Percentiles rank a stretch among this genome's conserved stretches.
These are phyloP conservation scores for Hypoxylon subgilvum DNA, from an alignment of 495 filamentous ascomycete genomes.

Conservation along the genomic window DNA sequence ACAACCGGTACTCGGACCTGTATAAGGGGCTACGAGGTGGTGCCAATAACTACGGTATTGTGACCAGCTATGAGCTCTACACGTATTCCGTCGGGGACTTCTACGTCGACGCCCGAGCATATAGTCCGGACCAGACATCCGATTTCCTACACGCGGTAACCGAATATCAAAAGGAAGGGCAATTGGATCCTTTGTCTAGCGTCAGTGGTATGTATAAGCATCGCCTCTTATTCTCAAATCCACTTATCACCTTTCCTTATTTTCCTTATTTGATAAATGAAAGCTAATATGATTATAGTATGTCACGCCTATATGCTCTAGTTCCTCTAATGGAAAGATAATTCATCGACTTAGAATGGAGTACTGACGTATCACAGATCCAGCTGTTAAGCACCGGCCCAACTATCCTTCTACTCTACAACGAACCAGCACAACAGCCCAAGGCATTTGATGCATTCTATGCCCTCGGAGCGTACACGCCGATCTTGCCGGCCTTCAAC, in stretches of 20 bases:
- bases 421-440: constrained; percentile 7
- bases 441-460: constrained; percentile 29
- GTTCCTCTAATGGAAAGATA: background rate
- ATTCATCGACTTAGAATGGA: background rate
- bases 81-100: constrained; percentile 46
- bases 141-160: constrained; percentile 29
- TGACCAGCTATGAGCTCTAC: constrained; percentile 54
- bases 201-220: constrained; percentile 24
- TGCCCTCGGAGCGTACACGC: constrained; percentile 6
- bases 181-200: constrained; percentile 17
- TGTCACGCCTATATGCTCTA: background rate
- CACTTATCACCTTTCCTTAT: too few species aligned
- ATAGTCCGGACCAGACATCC: constrained; percentile 21
- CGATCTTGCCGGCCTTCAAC: constrained; percentile 18
- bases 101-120: constrained; percentile 30
- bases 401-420: constrained; percentile 25
- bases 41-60: constrained; percentile 54
- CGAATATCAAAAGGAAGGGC: constrained; percentile 30
- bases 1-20: constrained; percentile 44
- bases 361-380: constrained; percentile 16
- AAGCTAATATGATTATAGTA: constrained; percentile 25
- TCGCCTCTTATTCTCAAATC: too few species aligned
- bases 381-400: constrained; percentile 22
- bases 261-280: background rate
- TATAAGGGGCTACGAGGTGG: constrained; percentile 54